phyloP scores from a whole-genome alignment of 2,329 filamentous ascomycete genomes.

The Trichoderma asperellum region DNA sequence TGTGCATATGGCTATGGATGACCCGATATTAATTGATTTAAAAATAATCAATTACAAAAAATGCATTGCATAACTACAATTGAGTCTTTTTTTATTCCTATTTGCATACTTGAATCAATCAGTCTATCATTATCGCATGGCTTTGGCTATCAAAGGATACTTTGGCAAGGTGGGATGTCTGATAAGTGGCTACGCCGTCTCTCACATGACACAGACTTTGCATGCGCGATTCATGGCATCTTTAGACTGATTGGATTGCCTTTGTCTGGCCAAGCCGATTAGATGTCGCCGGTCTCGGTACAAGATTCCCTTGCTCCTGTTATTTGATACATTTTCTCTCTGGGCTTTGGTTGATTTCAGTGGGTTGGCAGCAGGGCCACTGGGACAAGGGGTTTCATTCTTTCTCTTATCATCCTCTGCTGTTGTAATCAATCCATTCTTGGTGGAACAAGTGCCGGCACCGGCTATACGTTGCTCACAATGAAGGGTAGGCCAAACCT shows the following conservation, averaged over 20 bases:
- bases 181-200: conserved; percentile 28
- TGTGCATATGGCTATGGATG: neutral
- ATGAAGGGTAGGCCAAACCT: conserved; percentile 27
- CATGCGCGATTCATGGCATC: conserved; percentile 9
- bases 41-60: neutral
- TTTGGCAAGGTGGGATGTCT: conserved; percentile 19
- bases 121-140: too few species aligned
- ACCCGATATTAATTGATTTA: neutral
- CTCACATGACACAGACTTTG: conserved; percentile 31
- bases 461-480: neutral
- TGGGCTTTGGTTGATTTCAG: neutral
- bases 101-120: accelerated
- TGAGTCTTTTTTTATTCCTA: neutral
- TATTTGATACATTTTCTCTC: neutral
- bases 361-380: neutral
- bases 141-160: conserved; percentile 24
- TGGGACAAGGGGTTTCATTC: neutral
- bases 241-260: neutral
- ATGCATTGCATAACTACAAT: neutral
- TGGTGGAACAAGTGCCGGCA: neutral
- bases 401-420: neutral
- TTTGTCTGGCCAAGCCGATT: neutral
- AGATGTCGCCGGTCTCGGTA: neutral
- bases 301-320: neutral
- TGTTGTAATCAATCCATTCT: neutral